Evolutionary conservation across 768 basidiomycete species (phyloP).

Genomic region (Phaeotremella fagi): DNA sequence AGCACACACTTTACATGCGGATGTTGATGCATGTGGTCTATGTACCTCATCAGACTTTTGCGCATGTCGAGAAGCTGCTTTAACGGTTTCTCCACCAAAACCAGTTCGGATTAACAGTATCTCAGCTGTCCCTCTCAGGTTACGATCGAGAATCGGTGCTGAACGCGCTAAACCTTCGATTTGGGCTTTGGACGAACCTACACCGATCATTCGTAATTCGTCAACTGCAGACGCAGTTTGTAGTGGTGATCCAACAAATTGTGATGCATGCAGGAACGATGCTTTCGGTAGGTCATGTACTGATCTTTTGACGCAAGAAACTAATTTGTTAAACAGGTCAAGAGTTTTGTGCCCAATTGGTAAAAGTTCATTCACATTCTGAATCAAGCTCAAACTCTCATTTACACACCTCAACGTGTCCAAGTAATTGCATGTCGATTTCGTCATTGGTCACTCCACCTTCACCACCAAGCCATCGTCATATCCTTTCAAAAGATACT

Average conservation of each 20-base stretch:
- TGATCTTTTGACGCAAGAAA: neutral
- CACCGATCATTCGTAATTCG: neutral
- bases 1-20: slow-evolving; percentile 1
- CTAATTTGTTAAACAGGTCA: slow-evolving; percentile 19
- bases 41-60: slow-evolving; percentile 35
- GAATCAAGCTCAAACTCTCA: neutral
- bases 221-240: slow-evolving; percentile 27
- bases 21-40: slow-evolving; percentile 29
- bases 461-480: slow-evolving; percentile 1
- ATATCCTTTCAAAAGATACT: slow-evolving; percentile 2
- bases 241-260: slow-evolving; percentile 41
- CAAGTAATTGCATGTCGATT: slow-evolving; percentile 32
- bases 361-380: slow-evolving; percentile 4
- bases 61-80: slow-evolving; percentile 19
- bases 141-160: slow-evolving; percentile 2
- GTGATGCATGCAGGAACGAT: slow-evolving; percentile 40
- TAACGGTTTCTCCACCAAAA: neutral
- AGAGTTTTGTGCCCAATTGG: slow-evolving; percentile 37
- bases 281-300: slow-evolving; percentile 30
- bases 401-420: slow-evolving; percentile 11
- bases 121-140: slow-evolving; percentile 21
- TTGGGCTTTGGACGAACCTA: slow-evolving; percentile 20
- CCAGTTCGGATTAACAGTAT: slow-evolving; percentile 3
- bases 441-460: slow-evolving; percentile 14
- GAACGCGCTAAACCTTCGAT: slow-evolving; percentile 14